Conservation (phyloP, 1,284 basidiomycete species). For the Ustilago tritici region DNA sequence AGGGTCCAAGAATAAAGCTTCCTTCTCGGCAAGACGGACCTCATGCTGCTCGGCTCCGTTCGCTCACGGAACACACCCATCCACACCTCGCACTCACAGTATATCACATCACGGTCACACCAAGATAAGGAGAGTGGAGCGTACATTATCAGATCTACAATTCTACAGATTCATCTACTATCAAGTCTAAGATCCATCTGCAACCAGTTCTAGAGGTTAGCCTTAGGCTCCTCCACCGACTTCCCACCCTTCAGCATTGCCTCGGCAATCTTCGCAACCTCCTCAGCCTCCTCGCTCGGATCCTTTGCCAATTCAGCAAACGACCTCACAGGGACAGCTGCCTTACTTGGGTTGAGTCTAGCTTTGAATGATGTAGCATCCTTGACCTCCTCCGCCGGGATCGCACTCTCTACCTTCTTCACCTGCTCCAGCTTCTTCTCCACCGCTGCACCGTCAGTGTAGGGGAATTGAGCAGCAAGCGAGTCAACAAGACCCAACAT, state of each 20-base stretch:
- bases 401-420: slow-evolving; percentile 69
- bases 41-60: background rate
- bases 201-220: slow-evolving; percentile 22
- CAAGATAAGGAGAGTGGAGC: slow-evolving; percentile 11
- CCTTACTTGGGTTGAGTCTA: slow-evolving; percentile 72
- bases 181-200: background rate
- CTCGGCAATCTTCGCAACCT: slow-evolving; percentile 28
- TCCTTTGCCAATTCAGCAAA: slow-evolving; percentile 46
- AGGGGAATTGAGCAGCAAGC: slow-evolving; percentile 76
- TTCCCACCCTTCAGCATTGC: slow-evolving; percentile 12
- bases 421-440: slow-evolving; percentile 73
- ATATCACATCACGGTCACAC: background rate
- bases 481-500: slow-evolving; percentile 74
- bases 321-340: slow-evolving; percentile 70
- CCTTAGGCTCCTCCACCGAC: slow-evolving; percentile 33
- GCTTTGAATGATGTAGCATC: slow-evolving; percentile 82
- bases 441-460: slow-evolving; percentile 61
- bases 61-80: background rate
- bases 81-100: no score
- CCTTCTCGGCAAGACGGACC: background rate
- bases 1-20: background rate
- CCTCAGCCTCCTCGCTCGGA: slow-evolving; percentile 39
- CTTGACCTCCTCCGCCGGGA: slow-evolving; percentile 74
- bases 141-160: background rate
- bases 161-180: no score